Conservation (phyloP, 495 filamentous ascomycete species). For the Aspergillus kassunensis region DNA sequence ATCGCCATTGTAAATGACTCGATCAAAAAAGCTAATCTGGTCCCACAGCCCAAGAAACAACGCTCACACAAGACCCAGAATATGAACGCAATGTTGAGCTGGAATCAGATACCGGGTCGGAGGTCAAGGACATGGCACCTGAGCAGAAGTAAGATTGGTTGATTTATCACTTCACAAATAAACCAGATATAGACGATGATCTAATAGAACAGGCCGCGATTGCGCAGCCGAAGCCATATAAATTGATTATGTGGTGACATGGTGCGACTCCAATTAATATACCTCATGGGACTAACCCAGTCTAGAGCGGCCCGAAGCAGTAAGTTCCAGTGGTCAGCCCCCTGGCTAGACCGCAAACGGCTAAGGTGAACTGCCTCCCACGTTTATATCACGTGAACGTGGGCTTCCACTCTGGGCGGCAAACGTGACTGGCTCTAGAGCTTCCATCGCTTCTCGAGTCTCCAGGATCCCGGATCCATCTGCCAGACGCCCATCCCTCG, state of each 20-base stretch:
- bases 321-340: background rate
- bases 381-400: background rate
- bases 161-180: too few species aligned
- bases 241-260: background rate
- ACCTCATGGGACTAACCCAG: background rate
- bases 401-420: background rate
- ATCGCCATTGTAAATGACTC: background rate
- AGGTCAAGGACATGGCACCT: constrained; percentile 17
- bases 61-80: constrained; percentile 32
- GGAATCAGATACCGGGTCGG: constrained; percentile 14
- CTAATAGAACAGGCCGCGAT: background rate
- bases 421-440: background rate
- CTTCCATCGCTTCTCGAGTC: constrained; percentile 2
- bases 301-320: background rate
- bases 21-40: constrained; percentile 10
- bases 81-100: constrained; percentile 24
- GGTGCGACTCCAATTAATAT: background rate
- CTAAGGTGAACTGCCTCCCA: background rate
- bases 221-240: background rate
- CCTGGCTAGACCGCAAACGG: constrained; percentile 15
- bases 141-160: constrained; percentile 7
- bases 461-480: too few species aligned
- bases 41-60: constrained; percentile 43
- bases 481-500: too few species aligned
- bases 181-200: background rate